A percentile compares a stretch with the other conserved stretches of the same genome.
Conservation (phyloP, 2,329 filamentous ascomycete genomes). For the Juglanconis juglandina region DNA sequence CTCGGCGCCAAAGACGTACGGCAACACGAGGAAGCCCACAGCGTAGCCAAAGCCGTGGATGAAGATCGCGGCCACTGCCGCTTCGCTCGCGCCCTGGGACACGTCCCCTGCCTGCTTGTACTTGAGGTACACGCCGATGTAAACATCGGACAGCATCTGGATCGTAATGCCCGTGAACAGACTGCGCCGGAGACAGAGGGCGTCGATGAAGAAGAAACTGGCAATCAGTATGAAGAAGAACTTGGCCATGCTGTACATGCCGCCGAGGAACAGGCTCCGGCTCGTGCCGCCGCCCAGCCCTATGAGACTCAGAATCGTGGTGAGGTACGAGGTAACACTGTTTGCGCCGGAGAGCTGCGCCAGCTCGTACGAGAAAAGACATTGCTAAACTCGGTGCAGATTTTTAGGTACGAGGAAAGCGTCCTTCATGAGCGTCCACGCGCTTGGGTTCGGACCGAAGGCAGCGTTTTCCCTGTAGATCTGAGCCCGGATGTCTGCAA, state of each 20-base stretch:
- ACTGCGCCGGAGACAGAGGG: constrained; percentile 36
- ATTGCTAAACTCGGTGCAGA: constrained; percentile 37
- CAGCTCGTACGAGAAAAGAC: constrained; percentile 34
- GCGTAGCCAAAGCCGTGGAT: constrained; percentile 44
- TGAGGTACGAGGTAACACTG: constrained; percentile 40
- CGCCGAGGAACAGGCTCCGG: constrained; percentile 35
- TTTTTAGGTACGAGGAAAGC: constrained; percentile 35
- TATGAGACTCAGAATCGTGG: constrained; percentile 38
- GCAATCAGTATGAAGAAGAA: constrained; percentile 39
- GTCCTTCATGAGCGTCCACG: constrained; percentile 25
- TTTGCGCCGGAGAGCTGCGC: constrained; percentile 43
- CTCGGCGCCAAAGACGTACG: constrained; percentile 41
- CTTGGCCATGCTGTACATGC: constrained; percentile 42
- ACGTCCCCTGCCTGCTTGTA: constrained; percentile 25
- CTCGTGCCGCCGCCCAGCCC: constrained; percentile 29
- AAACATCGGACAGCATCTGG: constrained; percentile 40
- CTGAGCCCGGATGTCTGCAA: constrained; percentile 16
- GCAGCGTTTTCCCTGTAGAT: constrained; percentile 1
- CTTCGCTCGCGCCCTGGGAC: constrained; percentile 29
- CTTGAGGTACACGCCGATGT: constrained; percentile 38
- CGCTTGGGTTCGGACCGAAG: not conserved
- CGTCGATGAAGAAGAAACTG: constrained; percentile 42
- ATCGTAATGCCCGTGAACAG: constrained; percentile 33
- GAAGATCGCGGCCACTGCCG: constrained; percentile 41
- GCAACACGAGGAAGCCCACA: constrained; percentile 33